These are phyloP conservation scores for sunflower (Helianthus annuus) DNA, from an alignment of 129 eudicot genomes.

Conservation along the genomic window DNA sequence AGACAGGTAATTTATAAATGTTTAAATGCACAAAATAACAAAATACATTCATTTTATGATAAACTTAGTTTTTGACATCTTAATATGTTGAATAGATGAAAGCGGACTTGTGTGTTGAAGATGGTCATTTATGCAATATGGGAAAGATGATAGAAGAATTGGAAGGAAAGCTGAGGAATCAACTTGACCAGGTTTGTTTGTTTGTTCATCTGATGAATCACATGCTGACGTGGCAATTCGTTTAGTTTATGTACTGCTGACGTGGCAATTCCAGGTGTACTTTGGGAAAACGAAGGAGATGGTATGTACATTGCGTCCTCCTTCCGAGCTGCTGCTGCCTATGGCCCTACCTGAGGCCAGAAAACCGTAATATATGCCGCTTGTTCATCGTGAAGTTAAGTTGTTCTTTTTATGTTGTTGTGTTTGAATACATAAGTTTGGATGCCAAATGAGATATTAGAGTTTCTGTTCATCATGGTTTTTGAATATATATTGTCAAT, in stretches of 20 bases:
- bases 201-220: neutral
- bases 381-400: neutral
- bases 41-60: neutral
- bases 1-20: slow-evolving; percentile 70
- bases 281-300: slow-evolving; percentile 99
- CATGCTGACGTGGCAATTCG: neutral
- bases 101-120: slow-evolving; percentile 74
- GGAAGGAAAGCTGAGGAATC: slow-evolving; percentile 94
- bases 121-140: slow-evolving; percentile 97
- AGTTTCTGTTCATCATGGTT: slow-evolving; percentile 10
- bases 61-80: neutral
- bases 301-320: slow-evolving; percentile 94
- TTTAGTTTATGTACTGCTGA: neutral
- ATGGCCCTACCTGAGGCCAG: slow-evolving; percentile 62
- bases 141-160: slow-evolving; percentile 98
- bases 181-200: slow-evolving; percentile 81
- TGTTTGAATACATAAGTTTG: slow-evolving; percentile 14
- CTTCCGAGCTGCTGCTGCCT: slow-evolving; percentile 61
- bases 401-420: slow-evolving; percentile 5
- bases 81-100: slow-evolving; percentile 57
- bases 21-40: neutral
- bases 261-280: slow-evolving; percentile 63
- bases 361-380: slow-evolving; percentile 25
- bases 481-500: no score
- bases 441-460: slow-evolving; percentile 2